Conservation (phyloP, 441 rosid genomes). For the Omphalea diandra region DNA sequence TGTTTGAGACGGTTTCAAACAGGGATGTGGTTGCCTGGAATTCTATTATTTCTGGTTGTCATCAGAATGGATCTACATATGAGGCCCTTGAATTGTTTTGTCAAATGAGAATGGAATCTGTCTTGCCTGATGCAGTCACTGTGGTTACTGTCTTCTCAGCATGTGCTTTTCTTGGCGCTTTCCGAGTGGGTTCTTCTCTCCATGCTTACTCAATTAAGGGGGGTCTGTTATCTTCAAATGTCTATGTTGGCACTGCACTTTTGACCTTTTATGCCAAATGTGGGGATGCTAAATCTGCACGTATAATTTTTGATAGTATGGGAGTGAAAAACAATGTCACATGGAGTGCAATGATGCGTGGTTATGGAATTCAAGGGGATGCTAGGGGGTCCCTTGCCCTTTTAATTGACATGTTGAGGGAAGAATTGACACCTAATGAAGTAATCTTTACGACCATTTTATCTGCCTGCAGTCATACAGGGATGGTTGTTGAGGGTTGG, state of each 20-base stretch:
- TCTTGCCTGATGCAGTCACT: slow-evolving; percentile 71
- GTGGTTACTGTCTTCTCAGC: slow-evolving; percentile 67
- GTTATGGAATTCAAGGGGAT: slow-evolving; percentile 63
- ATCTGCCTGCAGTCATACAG: slow-evolving; percentile 65
- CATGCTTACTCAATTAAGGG: slow-evolving; percentile 59
- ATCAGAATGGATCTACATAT: slow-evolving; percentile 57
- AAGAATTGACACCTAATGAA: slow-evolving; percentile 50
- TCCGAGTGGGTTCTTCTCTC: slow-evolving; percentile 58
- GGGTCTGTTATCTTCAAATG: slow-evolving; percentile 51
- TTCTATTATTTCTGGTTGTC: slow-evolving; percentile 75
- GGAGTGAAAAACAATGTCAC: slow-evolving; percentile 51
- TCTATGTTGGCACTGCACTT: slow-evolving; percentile 76
- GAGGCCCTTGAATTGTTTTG: slow-evolving; percentile 68
- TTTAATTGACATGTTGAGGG: slow-evolving; percentile 51
- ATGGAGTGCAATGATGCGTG: slow-evolving; percentile 70
- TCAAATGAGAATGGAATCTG: slow-evolving; percentile 45
- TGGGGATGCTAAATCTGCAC: slow-evolving; percentile 50
- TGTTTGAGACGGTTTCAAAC: slow-evolving; percentile 56
- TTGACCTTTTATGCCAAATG: slow-evolving; percentile 81
- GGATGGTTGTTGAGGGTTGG: slow-evolving; percentile 56
- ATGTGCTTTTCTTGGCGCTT: slow-evolving; percentile 57
- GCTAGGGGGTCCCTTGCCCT: slow-evolving; percentile 47
- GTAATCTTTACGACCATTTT: slow-evolving; percentile 54
- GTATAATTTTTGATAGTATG: slow-evolving; percentile 44
- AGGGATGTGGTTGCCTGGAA: slow-evolving; percentile 71